Evolutionary conservation across 176 grass and related monocot genomes (phyloP).

Genomic region (Oryza glaberrima): DNA sequence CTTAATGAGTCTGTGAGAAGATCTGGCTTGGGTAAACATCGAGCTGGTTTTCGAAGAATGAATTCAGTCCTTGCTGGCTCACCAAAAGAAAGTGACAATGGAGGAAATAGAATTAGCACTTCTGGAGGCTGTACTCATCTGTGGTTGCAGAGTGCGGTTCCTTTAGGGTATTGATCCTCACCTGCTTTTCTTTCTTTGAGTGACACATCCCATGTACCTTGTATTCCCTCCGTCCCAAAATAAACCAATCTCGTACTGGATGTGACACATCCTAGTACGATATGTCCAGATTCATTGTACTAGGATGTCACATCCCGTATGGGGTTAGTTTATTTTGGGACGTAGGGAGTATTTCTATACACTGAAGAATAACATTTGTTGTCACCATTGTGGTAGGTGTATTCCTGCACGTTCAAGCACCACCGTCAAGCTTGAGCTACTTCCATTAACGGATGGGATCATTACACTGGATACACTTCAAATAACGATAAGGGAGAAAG

Average conservation of each 20-base stretch:
- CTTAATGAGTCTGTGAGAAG: constrained; percentile 51
- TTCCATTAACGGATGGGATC: constrained; percentile 95
- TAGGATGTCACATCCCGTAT: no score
- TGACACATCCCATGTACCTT: background rate
- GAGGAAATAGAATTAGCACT: constrained; percentile 53
- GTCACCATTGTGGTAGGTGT: constrained; percentile 59
- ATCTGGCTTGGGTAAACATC: constrained; percentile 46
- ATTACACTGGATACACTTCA: constrained; percentile 91
- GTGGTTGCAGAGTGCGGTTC: constrained; percentile 94
- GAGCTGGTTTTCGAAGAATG: constrained; percentile 41
- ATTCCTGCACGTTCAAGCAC: constrained; percentile 86
- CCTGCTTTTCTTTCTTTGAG: constrained; percentile 2
- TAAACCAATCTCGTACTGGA: no score
- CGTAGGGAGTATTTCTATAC: constrained; percentile 15
- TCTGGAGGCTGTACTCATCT: constrained; percentile 81
- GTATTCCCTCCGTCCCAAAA: no score
- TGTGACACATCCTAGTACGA: no score
- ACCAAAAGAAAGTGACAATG: constrained; percentile 61
- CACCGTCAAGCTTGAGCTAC: constrained; percentile 90
- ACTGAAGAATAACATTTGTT: constrained; percentile 17
- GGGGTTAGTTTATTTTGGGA: no score
- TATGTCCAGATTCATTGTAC: no score
- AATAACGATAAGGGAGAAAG: constrained; percentile 96
- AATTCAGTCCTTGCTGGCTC: constrained; percentile 52
- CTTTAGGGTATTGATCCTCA: constrained; percentile 74